These are phyloP conservation scores for Zelonia costaricensis DNA, from an alignment of 208 protist species.

Conservation along the genomic window DNA sequence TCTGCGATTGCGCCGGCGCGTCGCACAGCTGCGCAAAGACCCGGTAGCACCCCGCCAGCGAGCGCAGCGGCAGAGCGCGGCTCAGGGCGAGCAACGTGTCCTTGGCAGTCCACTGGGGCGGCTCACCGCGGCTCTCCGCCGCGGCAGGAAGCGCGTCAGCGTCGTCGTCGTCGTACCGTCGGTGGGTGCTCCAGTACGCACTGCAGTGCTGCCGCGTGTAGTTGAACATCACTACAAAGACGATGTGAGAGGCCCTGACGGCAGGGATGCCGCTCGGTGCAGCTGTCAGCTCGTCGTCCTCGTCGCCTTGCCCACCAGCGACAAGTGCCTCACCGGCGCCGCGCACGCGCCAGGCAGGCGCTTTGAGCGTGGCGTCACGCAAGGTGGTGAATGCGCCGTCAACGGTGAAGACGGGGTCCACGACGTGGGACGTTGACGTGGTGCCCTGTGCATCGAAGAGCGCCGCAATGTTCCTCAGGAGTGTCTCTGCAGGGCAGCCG, in stretches of 20 bases:
- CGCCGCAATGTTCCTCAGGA: too few relatives aligned
- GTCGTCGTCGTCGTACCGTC: slow-evolving; percentile 5
- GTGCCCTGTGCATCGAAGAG: not conserved
- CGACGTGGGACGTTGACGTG: not conserved
- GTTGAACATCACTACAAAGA: slow-evolving; percentile 29
- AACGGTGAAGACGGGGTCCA: slow-evolving; percentile 9
- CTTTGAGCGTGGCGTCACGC: not conserved
- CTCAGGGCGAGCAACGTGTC: slow-evolving; percentile 16
- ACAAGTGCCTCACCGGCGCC: not conserved
- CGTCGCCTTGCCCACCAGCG: not conserved
- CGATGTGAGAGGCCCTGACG: slow-evolving; percentile 16
- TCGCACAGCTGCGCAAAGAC: slow-evolving; percentile 25
- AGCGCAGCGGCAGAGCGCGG: slow-evolving; percentile 24
- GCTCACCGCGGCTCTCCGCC: not conserved
- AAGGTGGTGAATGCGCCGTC: slow-evolving; percentile 16
- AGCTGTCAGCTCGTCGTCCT: not conserved
- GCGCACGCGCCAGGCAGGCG: not conserved
- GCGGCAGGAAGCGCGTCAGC: not conserved
- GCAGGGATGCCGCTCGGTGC: not conserved
- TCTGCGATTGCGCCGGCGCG: not conserved
- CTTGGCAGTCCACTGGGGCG: slow-evolving; percentile 14
- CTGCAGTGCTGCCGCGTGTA: slow-evolving; percentile 30
- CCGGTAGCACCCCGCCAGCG: slow-evolving; percentile 17
- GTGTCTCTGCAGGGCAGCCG: slow-evolving; percentile 1
- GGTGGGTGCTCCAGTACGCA: slow-evolving; percentile 14